Base-by-base conservation (phyloP, 768 basidiomycete genomes). In the Boletellus ananiceps region DNA sequence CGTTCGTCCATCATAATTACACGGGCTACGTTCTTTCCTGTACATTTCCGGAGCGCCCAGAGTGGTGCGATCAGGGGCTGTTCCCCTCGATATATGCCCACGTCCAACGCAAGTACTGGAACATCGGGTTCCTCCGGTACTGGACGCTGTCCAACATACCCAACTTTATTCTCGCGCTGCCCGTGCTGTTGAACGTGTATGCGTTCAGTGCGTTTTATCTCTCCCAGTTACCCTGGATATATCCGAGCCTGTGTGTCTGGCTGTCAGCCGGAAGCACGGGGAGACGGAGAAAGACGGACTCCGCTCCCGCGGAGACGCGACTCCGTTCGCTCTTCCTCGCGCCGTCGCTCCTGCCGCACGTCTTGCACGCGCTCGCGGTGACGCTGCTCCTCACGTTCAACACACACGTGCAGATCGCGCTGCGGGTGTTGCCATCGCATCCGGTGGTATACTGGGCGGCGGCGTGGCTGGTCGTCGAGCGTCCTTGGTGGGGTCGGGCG, bases 381-480 rank as follows among this genome's bases (percentile, higher is more conserved):
- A 74, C 76, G n/a, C 63, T 73, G 34, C 70, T 86, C 34, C 71
- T 96, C 15, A 72, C 93, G 13, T 81, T 93, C 62, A 78, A 80
- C 15, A 88, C 92, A 0, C 90, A 97, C 59, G 84, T 84, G 2
- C 95, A 96, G 64, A 96, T 97, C 53, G 71, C 83, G 16, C 79
- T 97, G 2, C 84, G 94, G 7, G 73, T 87, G 12, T 81, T 82
- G 18, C 77, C 84, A 1, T 80, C 86, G 4, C 75, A 92, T 67
- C 95, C 95, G 0, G 71, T 86, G 40, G 70, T 81, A 1, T 93
- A 91, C 66, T 97, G 95, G 96, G 84, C 82, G 3, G 82, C 86
- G n/a, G 82, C 89, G 4, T 74, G 79, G 67, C 66, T 93, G 16
- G 61, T 86, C 32, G 55, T 81, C 31, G 70, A 77, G 51, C 66